Evolutionary conservation across 768 basidiomycete species (phyloP), one percentile per base, ranked within the genome.

Genomic region (Collybiopsis luxurians): DNA sequence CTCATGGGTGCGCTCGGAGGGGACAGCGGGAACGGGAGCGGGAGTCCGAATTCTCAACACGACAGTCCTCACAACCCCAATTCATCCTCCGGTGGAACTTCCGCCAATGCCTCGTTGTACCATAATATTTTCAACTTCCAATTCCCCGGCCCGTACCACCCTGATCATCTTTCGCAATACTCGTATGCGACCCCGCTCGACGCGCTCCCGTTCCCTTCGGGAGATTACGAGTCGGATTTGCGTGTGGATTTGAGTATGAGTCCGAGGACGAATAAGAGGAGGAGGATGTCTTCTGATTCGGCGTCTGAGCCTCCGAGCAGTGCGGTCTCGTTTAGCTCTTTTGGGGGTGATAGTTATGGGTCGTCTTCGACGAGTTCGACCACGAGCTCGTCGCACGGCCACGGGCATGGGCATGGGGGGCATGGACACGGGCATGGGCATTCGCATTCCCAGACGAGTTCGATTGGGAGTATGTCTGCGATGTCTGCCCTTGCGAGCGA

Each of bases 111-210:
- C 13, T 34, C 31, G 13, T 65, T 65, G 46, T 70, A 48, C 61
- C 64, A 61, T 61, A 67, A 66, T 63, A 57, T 73, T 11, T 78
- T 76, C 70, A 73, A 74, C 59, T 63, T 68, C 63, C 68, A 74
- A 17, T 90, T 78, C 68, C 86, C 89, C 3, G 88, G 89, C 0
- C 87, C 88, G 3, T 90, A 88, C 61, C 85, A 89, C 60, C 86
- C 87, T 2, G 89, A 90, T 64, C 84, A 87, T 55, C 69, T 89
- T 12, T 71, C 77, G 42, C 84, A 86, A 63, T 63, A 81, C 48
- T 82, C 71, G 44, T 12, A 26, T 49, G 21, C 21, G 13, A 54
- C 39, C 19, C 68, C 75, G 1, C 61, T 71, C 12, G 83, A 86
- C 60, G 74, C 83, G 0, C 73, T 87, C 6, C 82, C 83, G 0